A percentile compares a stretch with the other conserved stretches of the same genome.
Evolutionary conservation across 306 rosid genomes (phyloP).

Genomic region (Morella rubra): DNA sequence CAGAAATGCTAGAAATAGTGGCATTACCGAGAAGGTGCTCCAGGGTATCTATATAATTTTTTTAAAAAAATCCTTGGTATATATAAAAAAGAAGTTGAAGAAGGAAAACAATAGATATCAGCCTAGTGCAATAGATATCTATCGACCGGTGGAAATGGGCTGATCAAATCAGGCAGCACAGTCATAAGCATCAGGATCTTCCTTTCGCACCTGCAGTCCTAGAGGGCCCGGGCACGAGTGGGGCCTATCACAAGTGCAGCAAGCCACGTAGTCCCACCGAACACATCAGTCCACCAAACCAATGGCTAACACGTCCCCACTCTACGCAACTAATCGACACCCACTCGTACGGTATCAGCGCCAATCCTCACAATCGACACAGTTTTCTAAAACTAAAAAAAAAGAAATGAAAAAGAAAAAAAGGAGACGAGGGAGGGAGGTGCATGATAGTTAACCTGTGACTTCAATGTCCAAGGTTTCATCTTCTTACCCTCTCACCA

Average conservation of each 20-base stretch:
- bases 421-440: neutral
- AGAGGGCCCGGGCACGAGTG: neutral
- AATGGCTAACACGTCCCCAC: neutral
- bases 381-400: neutral
- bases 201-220: slow-evolving; percentile 26
- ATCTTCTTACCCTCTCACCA: slow-evolving; percentile 37
- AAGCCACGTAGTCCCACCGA: slow-evolving; percentile 1
- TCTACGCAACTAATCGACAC: neutral
- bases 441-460: slow-evolving; percentile 48
- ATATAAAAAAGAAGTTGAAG: too few species aligned
- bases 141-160: too few species aligned
- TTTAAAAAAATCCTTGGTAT: too few species aligned
- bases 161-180: too few species aligned
- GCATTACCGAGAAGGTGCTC: too few species aligned
- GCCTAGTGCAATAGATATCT: too few species aligned
- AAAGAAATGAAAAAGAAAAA: neutral
- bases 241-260: slow-evolving; percentile 1
- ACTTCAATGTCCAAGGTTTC: slow-evolving; percentile 48
- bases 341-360: neutral
- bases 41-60: too few species aligned
- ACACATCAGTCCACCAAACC: neutral
- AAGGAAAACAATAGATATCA: too few species aligned
- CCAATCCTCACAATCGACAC: neutral
- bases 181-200: too few species aligned
- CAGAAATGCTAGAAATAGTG: too few species aligned